Conservation (phyloP, 805 yeast genomes). For the Lachancea sp. region DNA sequence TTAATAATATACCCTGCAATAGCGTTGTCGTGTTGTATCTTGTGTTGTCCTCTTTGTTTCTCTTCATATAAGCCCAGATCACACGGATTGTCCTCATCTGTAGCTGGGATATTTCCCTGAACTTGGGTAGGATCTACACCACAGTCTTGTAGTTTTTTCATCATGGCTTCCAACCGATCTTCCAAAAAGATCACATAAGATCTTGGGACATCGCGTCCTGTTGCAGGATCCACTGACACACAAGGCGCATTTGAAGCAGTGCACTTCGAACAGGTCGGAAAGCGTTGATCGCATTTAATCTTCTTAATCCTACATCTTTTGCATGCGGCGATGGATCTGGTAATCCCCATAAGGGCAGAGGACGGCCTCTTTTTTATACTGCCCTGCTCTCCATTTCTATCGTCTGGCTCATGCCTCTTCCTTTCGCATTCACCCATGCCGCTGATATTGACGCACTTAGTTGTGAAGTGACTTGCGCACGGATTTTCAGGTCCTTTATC, state of each 20-base stretch:
- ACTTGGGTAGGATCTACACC: conserved; percentile 36
- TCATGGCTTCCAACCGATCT: conserved; percentile 52
- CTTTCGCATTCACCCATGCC: conserved; percentile 1
- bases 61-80: conserved; percentile 20
- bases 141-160: conserved; percentile 39
- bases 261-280: conserved; percentile 53
- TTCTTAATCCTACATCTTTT: conserved; percentile 70
- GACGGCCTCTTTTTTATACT: conserved; percentile 14
- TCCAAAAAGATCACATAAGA: conserved; percentile 71
- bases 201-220: conserved; percentile 81
- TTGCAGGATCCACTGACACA: conserved; percentile 79
- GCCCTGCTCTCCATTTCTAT: background rate
- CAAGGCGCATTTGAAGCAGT: conserved; percentile 61
- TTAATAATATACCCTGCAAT: conserved; percentile 26
- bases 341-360: conserved; percentile 36
- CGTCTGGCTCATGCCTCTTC: conserved; percentile 5
- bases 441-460: background rate
- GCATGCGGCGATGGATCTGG: conserved; percentile 76
- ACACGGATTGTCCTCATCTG: conserved; percentile 26
- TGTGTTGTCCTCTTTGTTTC: conserved; percentile 17
- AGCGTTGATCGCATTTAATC: conserved; percentile 54
- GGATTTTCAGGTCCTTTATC: background rate
- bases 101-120: conserved; percentile 25
- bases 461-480: background rate
- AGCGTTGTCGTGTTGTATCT: conserved; percentile 19